Base-by-base conservation (phyloP, 768 basidiomycete genomes). In the Mycena alexandri region DNA sequence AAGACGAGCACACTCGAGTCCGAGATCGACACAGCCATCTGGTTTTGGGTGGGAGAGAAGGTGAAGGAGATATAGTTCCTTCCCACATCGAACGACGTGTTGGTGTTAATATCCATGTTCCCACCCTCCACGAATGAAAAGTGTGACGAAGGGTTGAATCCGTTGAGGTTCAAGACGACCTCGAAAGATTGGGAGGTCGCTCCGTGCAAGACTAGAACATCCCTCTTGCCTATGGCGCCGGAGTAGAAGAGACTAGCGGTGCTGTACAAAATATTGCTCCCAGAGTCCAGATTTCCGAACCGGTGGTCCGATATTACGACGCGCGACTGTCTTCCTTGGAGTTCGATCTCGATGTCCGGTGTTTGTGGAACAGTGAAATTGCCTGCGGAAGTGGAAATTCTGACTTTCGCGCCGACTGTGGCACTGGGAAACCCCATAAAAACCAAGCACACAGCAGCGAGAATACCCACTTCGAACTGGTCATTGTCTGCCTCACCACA, bases 361-460 rank as follows among this genome's bases (percentile, higher is more conserved):
- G 65, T 66, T 24, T 66, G 58, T 38, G 65, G 65, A 42, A 66
- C 65, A 42, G 65, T 66, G 43, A 66, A 60, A 51, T 59, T 66
- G 57, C 65, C 65, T 25, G 33, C 51, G 22, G 65, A 66, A 34
- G 65, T 66, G 14, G 65, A 66, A 22, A 66, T 66, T 25, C 52
- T 17, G 43, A 66, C 43, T 54, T 66, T 66, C n/a, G 65, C 13
- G 36, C 52, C 57, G 14, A 66, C 51, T 34, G 65, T 66, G 22
- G 51, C 43, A 21, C 65, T 66, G 44, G 47, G 1, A 36, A n/a
- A 42, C 51, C 1, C 29, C 29, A 29, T 29, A 29, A 29, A 29
- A 29, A 3, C n/a, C n/a, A n/a, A n/a, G n/a, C n/a, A n/a, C 29
- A 29, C 33, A 58, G 10, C 12, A 42, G 36, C 33, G 34, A 17